Base-by-base conservation (phyloP, 2,329 filamentous ascomycete species). In the Ophiocordyceps camponoti-saundersi region DNA sequence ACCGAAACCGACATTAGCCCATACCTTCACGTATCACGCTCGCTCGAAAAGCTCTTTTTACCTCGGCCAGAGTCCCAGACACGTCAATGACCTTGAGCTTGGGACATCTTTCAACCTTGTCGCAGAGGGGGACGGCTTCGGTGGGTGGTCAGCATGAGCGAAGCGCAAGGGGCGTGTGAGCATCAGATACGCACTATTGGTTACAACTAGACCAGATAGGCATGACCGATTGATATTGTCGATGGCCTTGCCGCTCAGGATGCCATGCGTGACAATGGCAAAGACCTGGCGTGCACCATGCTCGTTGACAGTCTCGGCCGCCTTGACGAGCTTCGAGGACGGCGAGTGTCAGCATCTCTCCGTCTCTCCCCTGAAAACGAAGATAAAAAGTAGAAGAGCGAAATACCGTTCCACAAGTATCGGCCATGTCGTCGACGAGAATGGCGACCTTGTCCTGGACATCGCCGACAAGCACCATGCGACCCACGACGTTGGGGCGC, bases 391-490 rank as follows among this genome's bases (percentile, higher is more conserved):
- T n/a, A n/a, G n/a, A n/a, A n/a, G 23, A 8, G 23, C 7, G 8
- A 44, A 20, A 47, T 58, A 65, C 63, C 39, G 87, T 95, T 54
- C 88, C 88, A 63, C 89, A 95, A 4, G 90, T 95, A 61, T 96
- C 90, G 30, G 89, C 89, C 87, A 96, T 95, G 62, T 96, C 90
- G 62, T 96, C 90, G 46, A 98, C 90, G 44, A 98, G 80, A 59
- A 98, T 95, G 50, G 90, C 90, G 29, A 90, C 81, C 69, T 92
- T 92, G 67, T 85, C 85, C 54, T 80, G 76, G 44, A 96, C 92
- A 53, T 93, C 88, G 54, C 92, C 92, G 45, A 96, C 90, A n/a
- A 98, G 81, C 1, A 69, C 85, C 87, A 95, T 94, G 62, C 86
- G 82, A 11, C 84, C 87, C 50, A 95, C 88, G 59, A 93, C 88